A percentile compares a stretch with the other conserved stretches of the same genome.
Evolutionary conservation across 371 early-diverging fungal species (phyloP).

Genomic region (Mucor racemosus): DNA sequence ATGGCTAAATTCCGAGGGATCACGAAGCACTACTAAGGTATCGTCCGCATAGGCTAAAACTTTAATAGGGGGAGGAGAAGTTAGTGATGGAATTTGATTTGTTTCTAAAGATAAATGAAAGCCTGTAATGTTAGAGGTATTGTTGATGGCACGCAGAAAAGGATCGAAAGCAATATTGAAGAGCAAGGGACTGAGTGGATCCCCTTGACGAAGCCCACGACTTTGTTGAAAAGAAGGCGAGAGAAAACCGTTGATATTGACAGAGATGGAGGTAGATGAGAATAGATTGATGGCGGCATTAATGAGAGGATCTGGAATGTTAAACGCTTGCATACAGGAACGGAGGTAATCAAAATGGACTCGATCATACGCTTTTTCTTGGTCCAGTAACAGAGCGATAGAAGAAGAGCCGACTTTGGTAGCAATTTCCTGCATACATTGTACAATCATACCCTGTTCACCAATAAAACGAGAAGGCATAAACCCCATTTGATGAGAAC

Average conservation of each 20-base stretch:
- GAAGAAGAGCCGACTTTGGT: neutral
- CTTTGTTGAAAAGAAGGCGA: slow-evolving; percentile 1
- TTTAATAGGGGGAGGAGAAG: slow-evolving; percentile 11
- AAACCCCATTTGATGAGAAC: slow-evolving; percentile 18
- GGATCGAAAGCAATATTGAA: slow-evolving; percentile 30
- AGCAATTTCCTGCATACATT: slow-evolving; percentile 9
- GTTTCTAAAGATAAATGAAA: neutral
- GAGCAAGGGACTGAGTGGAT: slow-evolving; percentile 22
- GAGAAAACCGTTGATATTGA: slow-evolving; percentile 25
- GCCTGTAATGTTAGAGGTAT: neutral
- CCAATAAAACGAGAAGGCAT: slow-evolving; percentile 15
- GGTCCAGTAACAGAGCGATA: slow-evolving; percentile 15
- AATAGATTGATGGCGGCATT: slow-evolving; percentile 14
- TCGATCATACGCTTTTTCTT: slow-evolving; percentile 27
- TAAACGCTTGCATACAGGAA: neutral
- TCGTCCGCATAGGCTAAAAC: slow-evolving; percentile 26
- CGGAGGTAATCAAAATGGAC: slow-evolving; percentile 27
- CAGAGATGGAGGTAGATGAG: slow-evolving; percentile 14
- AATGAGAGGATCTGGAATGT: slow-evolving; percentile 7
- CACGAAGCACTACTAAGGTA: slow-evolving; percentile 17
- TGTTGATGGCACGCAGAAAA: slow-evolving; percentile 13
- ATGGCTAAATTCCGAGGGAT: neutral
- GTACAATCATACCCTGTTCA: slow-evolving; percentile 5
- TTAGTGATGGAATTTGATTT: neutral
- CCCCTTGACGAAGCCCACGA: slow-evolving; percentile 29